Evolutionary conservation across 2,329 filamentous ascomycete species (phyloP), one percentile per base, ranked within the genome.

Genomic region (Chaetoscypha palmicola): DNA sequence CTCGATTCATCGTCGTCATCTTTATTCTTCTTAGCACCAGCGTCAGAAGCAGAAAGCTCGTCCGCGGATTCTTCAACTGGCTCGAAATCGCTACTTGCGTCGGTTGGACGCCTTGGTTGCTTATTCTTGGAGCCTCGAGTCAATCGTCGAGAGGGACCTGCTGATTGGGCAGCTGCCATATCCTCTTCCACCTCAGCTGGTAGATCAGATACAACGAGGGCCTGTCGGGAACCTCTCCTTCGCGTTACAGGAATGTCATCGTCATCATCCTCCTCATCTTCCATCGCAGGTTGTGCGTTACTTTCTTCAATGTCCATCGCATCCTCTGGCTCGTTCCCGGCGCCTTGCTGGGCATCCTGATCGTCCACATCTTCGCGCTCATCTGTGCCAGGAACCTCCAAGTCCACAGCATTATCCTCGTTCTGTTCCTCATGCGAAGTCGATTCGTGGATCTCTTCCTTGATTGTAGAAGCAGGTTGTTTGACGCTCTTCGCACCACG

Each of bases 1-100:
- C 71, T 77, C 3, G 69, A 59, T 16, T 57, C 69, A 14, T 70
- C 69, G 17, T 72, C 71, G 1, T 69, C 67, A 7, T 69, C 63
- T 31, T 57, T 56, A 23, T 58, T 59, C 1, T 58, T 55, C 10
- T 64, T 66, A 1, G 38, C 46, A 41, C 61, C 58, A 8, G 20
- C 8, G 31, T 77, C 76, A 4, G 71, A 76, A 0, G 74, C 78
- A 31, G 41, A 38, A 28, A 44, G 36, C 22, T 47, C 50, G 44
- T 63, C 60, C 7, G 77, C 75, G 3, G 71, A 76, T 31, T 60
- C 56, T 12, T 61, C 58, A 12, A 48, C 36, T 16, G 61, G 60
- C 21, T 61, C 58, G 40, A 63, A 63, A 43, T 63, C 61, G 46
- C 60, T 62, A 38, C 53, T 56, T 4, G 51, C 52, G 30, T 62